phyloP scores from a whole-genome alignment of 2,329 filamentous ascomycete genomes.

The Ramularia endophylla region DNA sequence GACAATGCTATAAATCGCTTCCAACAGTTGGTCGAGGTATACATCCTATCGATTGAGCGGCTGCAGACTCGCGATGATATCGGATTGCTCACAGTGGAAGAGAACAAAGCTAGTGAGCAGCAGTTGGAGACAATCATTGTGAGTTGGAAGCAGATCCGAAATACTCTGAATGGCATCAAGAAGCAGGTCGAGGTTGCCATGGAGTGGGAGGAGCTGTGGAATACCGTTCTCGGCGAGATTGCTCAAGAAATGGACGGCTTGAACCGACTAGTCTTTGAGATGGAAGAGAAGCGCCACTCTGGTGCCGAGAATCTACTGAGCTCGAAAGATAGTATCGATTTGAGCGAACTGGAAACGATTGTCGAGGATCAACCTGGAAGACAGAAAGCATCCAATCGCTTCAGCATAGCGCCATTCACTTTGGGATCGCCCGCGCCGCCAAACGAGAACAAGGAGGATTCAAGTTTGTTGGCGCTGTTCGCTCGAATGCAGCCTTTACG shows the following conservation, averaged over 20 bases:
- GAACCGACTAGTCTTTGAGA: conserved; percentile 81
- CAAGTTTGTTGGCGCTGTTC: conserved; percentile 81
- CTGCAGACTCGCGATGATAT: conserved; percentile 78
- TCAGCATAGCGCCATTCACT: conserved; percentile 59
- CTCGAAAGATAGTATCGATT: conserved; percentile 55
- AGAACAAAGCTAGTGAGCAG: conserved; percentile 67
- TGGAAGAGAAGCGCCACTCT: conserved; percentile 91
- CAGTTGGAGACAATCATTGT: conserved; percentile 85
- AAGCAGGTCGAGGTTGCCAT: conserved; percentile 92
- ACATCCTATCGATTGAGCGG: conserved; percentile 88
- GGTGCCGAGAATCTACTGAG: conserved; percentile 60
- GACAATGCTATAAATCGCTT: conserved; percentile 72
- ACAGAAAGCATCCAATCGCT: conserved; percentile 53
- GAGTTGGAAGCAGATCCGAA: conserved; percentile 79
- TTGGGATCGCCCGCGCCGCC: conserved; percentile 57
- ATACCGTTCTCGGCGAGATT: conserved; percentile 86
- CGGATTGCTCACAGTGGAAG: conserved; percentile 59
- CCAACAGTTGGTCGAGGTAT: conserved; percentile 83
- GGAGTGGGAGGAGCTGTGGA: conserved; percentile 99
- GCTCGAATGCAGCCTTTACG: conserved; percentile 91
- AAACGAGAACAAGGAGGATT: conserved; percentile 67
- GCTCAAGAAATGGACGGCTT: conserved; percentile 80
- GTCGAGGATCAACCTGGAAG: conserved; percentile 73
- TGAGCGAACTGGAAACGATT: conserved; percentile 87
- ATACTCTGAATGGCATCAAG: conserved; percentile 71